These are phyloP conservation scores for Phtheirospermum japonicum DNA, from an alignment of 257 asterid species.

Conservation along the genomic window DNA sequence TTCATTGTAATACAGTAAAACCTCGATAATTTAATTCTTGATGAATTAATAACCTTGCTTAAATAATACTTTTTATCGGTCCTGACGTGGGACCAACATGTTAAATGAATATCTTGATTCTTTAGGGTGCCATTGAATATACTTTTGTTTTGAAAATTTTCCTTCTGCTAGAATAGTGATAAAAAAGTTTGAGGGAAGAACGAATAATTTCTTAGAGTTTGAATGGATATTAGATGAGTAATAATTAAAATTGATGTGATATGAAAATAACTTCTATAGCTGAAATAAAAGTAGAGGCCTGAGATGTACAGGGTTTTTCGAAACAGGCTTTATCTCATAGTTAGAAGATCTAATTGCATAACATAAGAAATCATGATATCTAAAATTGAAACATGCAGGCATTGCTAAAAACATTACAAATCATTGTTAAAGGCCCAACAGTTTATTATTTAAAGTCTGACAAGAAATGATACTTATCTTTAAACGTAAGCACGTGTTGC, in stretches of 20 bases:
- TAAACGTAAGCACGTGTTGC: constrained; percentile 5
- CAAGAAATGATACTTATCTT: constrained; percentile 10
- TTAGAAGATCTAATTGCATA: constrained; percentile 8
- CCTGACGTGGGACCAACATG: too few species aligned
- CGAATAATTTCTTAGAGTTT: too few species aligned
- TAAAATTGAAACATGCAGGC: constrained; percentile 11
- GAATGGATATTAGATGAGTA: too few species aligned
- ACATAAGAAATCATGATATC: constrained; percentile 10
- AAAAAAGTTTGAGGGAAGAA: too few species aligned
- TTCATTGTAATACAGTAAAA: constrained; percentile 11
- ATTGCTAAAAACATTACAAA: constrained; percentile 18
- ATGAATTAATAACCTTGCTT: too few species aligned
- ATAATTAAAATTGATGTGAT: too few species aligned
- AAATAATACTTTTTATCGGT: too few species aligned
- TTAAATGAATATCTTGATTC: too few species aligned
- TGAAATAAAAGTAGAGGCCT: constrained; percentile 9
- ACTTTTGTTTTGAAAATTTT: too few species aligned
- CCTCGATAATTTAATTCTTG: too few species aligned
- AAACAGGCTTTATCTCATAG: not conserved
- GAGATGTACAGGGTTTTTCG: not conserved
- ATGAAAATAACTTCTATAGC: constrained; percentile 15
- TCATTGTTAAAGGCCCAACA: not conserved
- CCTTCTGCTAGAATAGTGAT: too few species aligned
- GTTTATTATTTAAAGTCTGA: not conserved
- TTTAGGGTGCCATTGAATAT: too few species aligned